A percentile compares a stretch with the other conserved stretches of the same genome.
Evolutionary conservation across 176 grass and related monocot genomes (phyloP).

Genomic region (Oryza australiensis): DNA sequence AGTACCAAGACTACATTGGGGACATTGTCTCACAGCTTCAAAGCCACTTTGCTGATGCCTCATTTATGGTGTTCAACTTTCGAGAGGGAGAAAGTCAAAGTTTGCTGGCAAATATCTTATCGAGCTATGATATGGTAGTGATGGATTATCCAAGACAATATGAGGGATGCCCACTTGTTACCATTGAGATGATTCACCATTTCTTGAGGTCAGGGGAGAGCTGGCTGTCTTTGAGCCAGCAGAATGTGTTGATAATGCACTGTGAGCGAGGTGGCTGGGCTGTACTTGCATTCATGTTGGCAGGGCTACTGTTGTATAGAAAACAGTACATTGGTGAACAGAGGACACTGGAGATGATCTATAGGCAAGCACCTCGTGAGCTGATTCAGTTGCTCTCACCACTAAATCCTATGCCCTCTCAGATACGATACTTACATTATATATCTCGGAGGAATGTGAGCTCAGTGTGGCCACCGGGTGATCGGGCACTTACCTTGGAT

Average conservation of each 20-base stretch:
- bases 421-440: conserved; percentile 94
- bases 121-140: conserved; percentile 77
- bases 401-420: conserved; percentile 88
- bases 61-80: conserved; percentile 99
- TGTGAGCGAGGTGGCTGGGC: conserved; percentile 94
- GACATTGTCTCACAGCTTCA: conserved; percentile 78
- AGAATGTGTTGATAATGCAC: conserved; percentile 94
- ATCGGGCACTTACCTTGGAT: conserved; percentile 91
- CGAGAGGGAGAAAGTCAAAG: conserved; percentile 74
- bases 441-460: conserved; percentile 88
- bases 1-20: conserved; percentile 74
- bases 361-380: conserved; percentile 88
- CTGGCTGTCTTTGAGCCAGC: conserved; percentile 84
- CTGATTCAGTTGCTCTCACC: conserved; percentile 78
- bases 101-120: conserved; percentile 62
- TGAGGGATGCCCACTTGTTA: conserved; percentile 85
- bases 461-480: conserved; percentile 77
- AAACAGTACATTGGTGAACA: conserved; percentile 89
- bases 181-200: conserved; percentile 92
- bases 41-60: conserved; percentile 78
- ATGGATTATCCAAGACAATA: conserved; percentile 98
- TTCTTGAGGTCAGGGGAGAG: conserved; percentile 91
- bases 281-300: conserved; percentile 94
- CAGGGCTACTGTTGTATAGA: conserved; percentile 79
- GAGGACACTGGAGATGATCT: conserved; percentile 92